These are phyloP conservation scores for Aegilops bicornis DNA, from an alignment of 176 grass and related monocot species.

Conservation along the genomic window DNA sequence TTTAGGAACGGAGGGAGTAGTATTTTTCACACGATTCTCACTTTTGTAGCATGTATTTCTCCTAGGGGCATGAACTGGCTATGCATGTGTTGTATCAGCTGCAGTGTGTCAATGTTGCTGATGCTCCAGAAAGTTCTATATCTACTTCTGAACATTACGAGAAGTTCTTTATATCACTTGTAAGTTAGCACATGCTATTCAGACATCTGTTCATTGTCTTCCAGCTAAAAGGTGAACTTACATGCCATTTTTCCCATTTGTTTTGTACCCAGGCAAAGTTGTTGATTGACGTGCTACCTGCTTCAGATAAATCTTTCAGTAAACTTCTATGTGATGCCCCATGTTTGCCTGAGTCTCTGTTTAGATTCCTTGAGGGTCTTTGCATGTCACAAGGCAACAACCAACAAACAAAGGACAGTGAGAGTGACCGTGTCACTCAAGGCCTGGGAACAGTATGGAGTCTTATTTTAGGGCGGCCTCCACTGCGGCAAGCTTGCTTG, in stretches of 20 bases:
- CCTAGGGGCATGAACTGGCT: constrained; percentile 81
- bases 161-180: constrained; percentile 90
- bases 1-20: no score
- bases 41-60: constrained; percentile 32
- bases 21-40: constrained; percentile 25
- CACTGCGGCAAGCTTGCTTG: constrained; percentile 70
- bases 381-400: constrained; percentile 62
- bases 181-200: constrained; percentile 50
- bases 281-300: constrained; percentile 78
- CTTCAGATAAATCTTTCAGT: constrained; percentile 92
- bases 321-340: constrained; percentile 87
- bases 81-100: constrained; percentile 92
- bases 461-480: constrained; percentile 86
- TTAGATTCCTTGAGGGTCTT: constrained; percentile 79
- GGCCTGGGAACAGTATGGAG: constrained; percentile 85
- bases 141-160: constrained; percentile 67
- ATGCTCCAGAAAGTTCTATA: constrained; percentile 43
- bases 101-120: constrained; percentile 41
- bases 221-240: constrained; percentile 12
- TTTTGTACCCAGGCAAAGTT: constrained; percentile 61
- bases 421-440: constrained; percentile 87
- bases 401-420: constrained; percentile 58
- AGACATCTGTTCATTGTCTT: constrained; percentile 19
- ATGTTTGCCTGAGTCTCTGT: constrained; percentile 64
- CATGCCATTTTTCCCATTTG: constrained; percentile 3